Base-by-base conservation (phyloP, 208 protist genomes). In the Vickermania spadyakhi region DNA sequence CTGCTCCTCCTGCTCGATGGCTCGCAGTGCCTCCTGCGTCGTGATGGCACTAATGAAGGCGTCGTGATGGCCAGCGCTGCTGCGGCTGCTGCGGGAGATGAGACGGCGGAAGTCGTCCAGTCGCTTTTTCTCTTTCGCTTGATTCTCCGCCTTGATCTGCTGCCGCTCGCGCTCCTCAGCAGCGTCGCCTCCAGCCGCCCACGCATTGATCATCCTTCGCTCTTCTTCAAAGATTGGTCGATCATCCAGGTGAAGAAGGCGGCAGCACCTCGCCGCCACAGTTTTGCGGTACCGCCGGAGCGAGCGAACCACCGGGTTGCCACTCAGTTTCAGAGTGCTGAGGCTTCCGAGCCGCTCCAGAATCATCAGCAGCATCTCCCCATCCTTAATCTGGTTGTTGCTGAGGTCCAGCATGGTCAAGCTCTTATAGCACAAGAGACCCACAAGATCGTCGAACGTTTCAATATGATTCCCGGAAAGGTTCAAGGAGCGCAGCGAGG, bases 231-330 rank as follows among this genome's bases (percentile, higher is more conserved):
- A 94, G 0, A 98, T 90, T 2, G 91, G 92, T 0, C 86, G 75
- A 28, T 97, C 93, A 60, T 98, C 96, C 18, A 98, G 67, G 65
- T 97, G 91, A 28, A 89, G 68, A 1, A 98, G 77, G 3, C 30
- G 18, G 25, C 64, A 59, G 31, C 82, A 88, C 3, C 73, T 69
- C 22, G 78, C 60, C 3, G 97, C 80, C 0, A 96, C 64, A 0
- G 66, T 79, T 72, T 96, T 96, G 51, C 96, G 81, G 64, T 97
- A 97, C 55, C 79, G 72, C 3, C 75, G 63, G 42, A 97, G 64
- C 0, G 74, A 80, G 25, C 84, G 72, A 23, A 93, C 79, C 28
- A 96, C 66, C 2, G 89, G 89, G 66, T 97, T 97, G 58, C 93
- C 91, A 4, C 70, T 81, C 27, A 97, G 75, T 64, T 87, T 87